phyloP scores from a whole-genome alignment of 106 monocot genomes.

The Posidonia australis region DNA sequence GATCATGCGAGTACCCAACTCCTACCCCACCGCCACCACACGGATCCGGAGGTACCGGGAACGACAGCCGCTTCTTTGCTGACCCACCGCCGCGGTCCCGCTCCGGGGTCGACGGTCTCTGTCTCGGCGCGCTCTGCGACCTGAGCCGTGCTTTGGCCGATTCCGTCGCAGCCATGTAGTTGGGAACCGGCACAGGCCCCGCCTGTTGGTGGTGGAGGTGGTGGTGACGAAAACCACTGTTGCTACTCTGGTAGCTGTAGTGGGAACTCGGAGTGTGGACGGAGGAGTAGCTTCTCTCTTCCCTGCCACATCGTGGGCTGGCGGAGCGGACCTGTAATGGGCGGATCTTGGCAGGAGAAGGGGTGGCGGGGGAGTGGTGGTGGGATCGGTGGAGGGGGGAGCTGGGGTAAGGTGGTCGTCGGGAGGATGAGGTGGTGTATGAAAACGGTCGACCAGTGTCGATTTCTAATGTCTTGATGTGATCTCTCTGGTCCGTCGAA shows the following conservation, averaged over 20 bases:
- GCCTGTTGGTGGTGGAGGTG: slow-evolving; percentile 12
- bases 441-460: slow-evolving; percentile 70
- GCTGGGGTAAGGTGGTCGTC: slow-evolving; percentile 4
- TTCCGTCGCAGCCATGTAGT: slow-evolving; percentile 97
- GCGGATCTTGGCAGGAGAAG: slow-evolving; percentile 55
- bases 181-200: slow-evolving; percentile 39
- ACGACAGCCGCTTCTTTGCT: slow-evolving; percentile 74
- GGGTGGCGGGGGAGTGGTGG: slow-evolving; percentile 48
- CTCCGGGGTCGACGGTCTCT: slow-evolving; percentile 76
- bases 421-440: slow-evolving; percentile 21
- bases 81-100: slow-evolving; percentile 28
- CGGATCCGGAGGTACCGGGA: slow-evolving; percentile 35
- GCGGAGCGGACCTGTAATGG: slow-evolving; percentile 73
- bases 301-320: slow-evolving; percentile 52
- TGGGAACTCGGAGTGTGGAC: slow-evolving; percentile 11
- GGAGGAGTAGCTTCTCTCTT: slow-evolving; percentile 6
- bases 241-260: slow-evolving; percentile 10
- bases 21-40: slow-evolving; percentile 8
- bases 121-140: slow-evolving; percentile 89
- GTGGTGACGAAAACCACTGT: slow-evolving; percentile 6
- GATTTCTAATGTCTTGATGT: slow-evolving; percentile 79
- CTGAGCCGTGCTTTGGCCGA: slow-evolving; percentile 76
- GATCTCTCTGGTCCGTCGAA: slow-evolving; percentile 63
- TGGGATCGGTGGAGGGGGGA: slow-evolving; percentile 28
- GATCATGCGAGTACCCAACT: slow-evolving; percentile 18